phyloP scores from a whole-genome alignment of 768 basidiomycete species.

The Hypholoma fasciculare region DNA sequence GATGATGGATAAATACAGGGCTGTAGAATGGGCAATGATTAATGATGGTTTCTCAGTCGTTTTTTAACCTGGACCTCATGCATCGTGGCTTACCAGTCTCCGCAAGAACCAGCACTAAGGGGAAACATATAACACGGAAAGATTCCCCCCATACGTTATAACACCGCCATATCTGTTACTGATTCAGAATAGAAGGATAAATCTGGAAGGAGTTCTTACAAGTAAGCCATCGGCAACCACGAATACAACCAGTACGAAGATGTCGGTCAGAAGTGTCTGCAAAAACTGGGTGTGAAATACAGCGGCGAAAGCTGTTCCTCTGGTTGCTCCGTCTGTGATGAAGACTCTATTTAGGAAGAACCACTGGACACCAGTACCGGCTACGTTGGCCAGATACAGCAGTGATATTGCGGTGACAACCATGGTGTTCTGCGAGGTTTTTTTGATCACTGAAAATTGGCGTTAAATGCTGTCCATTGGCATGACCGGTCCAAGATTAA shows the following conservation, averaged over 20 bases:
- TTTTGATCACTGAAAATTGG: neutral
- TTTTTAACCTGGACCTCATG: no score
- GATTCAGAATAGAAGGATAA: neutral
- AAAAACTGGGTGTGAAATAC: neutral
- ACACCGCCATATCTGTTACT: neutral
- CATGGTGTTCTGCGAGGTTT: neutral
- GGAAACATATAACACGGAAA: neutral
- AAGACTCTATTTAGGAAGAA: neutral
- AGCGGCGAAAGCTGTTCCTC: neutral
- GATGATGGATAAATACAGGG: no score
- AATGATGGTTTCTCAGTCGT: no score
- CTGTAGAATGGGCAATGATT: no score
- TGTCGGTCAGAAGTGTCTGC: neutral
- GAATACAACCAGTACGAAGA: neutral
- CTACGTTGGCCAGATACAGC: neutral
- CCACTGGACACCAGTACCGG: neutral
- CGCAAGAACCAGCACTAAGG: neutral
- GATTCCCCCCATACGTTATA: neutral
- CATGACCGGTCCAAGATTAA: neutral
- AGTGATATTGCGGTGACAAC: neutral
- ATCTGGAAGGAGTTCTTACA: neutral
- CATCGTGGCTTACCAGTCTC: neutral
- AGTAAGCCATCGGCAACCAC: neutral
- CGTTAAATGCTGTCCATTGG: neutral
- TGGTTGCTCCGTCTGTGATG: neutral